Conservation (phyloP, 495 filamentous ascomycete genomes). For the Rhypophila decipiens region DNA sequence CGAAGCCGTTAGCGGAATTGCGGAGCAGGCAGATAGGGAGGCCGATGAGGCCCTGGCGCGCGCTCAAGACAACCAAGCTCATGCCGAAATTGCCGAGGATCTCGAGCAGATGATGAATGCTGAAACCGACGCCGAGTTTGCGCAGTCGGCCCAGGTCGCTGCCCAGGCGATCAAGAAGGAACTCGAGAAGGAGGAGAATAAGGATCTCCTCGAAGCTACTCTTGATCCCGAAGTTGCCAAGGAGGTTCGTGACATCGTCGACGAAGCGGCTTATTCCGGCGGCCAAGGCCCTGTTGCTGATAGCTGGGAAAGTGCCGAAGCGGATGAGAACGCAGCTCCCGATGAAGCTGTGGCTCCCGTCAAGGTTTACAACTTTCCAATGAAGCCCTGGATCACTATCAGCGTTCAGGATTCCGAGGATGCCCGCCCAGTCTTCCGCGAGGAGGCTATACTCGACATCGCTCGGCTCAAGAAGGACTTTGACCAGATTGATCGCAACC, state of each 20-base stretch:
- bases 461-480: conserved; percentile 94
- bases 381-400: conserved; percentile 91
- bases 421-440: conserved; percentile 49
- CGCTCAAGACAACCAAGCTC: conserved; percentile 44
- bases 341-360: conserved; percentile 62
- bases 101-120: conserved; percentile 36
- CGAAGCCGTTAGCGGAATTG: conserved; percentile 63
- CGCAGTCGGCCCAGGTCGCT: conserved; percentile 34
- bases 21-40: conserved; percentile 60
- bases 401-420: conserved; percentile 41
- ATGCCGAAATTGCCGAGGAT: conserved; percentile 40
- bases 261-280: conserved; percentile 42
- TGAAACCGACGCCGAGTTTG: conserved; percentile 39
- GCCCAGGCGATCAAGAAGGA: conserved; percentile 51
- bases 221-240: conserved; percentile 49
- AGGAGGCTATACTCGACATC: conserved; percentile 76
- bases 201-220: conserved; percentile 42
- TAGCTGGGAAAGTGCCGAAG: conserved; percentile 73
- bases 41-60: conserved; percentile 59
- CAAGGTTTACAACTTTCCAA: conserved; percentile 87
- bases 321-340: conserved; percentile 62
- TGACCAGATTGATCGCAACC: conserved; percentile 89
- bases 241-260: conserved; percentile 50
- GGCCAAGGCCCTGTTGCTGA: conserved; percentile 50
- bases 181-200: conserved; percentile 49